phyloP scores from a whole-genome alignment of 768 basidiomycete species.

The Lactarius sanguifluus region DNA sequence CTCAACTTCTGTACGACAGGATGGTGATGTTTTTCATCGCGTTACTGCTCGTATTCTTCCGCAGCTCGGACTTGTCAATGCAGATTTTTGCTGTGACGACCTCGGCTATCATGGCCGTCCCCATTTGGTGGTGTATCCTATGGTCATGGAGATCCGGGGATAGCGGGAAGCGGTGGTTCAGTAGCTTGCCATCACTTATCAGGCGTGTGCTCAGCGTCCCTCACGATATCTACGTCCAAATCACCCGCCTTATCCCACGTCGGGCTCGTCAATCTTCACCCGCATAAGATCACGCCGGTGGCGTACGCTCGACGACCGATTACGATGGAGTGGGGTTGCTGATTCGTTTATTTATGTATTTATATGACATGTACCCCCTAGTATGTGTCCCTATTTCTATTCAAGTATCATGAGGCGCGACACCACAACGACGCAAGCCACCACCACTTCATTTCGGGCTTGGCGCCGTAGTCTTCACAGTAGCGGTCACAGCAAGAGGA shows the following conservation, averaged over 20 bases:
- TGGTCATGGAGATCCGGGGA: slow-evolving; percentile 2
- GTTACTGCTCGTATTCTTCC: slow-evolving; percentile 14
- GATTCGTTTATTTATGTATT: slow-evolving; percentile 2
- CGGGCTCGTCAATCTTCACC: background rate
- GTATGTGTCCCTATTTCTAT: background rate
- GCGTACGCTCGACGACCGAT: background rate
- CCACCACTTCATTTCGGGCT: background rate
- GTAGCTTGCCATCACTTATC: background rate
- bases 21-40: slow-evolving; percentile 19
- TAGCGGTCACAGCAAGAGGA: background rate
- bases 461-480: background rate
- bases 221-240: background rate
- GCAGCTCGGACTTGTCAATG: slow-evolving; percentile 5
- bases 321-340: background rate
- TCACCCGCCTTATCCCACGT: background rate
- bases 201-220: background rate
- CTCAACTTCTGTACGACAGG: background rate
- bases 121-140: slow-evolving; percentile 1
- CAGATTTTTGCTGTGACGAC: slow-evolving; percentile 1
- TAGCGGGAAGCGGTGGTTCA: background rate
- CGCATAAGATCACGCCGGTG: background rate
- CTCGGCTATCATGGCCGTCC: background rate
- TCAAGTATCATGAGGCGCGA: background rate
- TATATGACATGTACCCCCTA: background rate
- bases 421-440: background rate